Evolutionary conservation across 2,329 filamentous ascomycete species (phyloP).

Genomic region (Fusarium beomiforme): DNA sequence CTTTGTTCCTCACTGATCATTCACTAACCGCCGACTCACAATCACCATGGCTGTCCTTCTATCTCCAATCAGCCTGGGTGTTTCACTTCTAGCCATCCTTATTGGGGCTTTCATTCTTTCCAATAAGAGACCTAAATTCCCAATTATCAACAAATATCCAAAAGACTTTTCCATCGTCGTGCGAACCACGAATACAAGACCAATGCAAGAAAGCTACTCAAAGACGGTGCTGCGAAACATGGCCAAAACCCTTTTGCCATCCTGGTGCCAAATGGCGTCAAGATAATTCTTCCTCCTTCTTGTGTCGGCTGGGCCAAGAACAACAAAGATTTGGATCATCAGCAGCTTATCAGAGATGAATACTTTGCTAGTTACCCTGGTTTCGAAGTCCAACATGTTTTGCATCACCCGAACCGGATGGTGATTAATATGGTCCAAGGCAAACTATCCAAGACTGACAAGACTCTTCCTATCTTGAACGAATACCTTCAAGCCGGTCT

Average conservation of each 20-base stretch:
- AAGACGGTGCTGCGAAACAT: neutral
- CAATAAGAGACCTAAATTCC: neutral
- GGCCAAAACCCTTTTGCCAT: neutral
- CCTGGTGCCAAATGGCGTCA: neutral
- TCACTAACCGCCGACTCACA: too few relatives aligned
- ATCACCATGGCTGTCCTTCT: neutral
- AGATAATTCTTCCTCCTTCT: neutral
- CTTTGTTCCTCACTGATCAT: rapidly evolving
- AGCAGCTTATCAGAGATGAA: neutral
- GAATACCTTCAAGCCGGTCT: neutral
- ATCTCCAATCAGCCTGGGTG: neutral
- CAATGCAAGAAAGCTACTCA: neutral
- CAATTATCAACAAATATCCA: neutral
- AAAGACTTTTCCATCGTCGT: neutral
- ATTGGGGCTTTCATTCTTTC: neutral
- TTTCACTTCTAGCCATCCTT: neutral
- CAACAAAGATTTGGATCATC: neutral
- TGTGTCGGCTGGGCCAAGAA: neutral
- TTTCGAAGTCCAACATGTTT: neutral
- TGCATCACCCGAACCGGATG: neutral
- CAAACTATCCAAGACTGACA: neutral
- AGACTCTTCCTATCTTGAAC: neutral
- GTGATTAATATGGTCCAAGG: neutral
- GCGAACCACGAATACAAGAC: neutral
- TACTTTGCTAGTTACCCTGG: neutral